Evolutionary conservation across 78 protist genomes (phyloP).

Genomic region (Dictyostelium capitatum): DNA sequence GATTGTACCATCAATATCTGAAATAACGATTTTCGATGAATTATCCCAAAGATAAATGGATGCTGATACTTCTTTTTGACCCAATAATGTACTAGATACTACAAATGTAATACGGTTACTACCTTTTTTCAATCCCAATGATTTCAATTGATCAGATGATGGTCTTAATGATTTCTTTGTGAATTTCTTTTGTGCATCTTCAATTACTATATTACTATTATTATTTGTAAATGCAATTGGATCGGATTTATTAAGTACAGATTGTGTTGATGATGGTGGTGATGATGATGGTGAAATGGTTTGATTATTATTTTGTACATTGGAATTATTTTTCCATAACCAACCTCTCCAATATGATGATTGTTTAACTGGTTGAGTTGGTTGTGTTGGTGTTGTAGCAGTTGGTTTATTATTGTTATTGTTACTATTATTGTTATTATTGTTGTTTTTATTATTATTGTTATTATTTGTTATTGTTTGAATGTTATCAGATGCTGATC

Average conservation of each 20-base stretch:
- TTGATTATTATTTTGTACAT: neutral
- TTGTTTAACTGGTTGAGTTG: neutral
- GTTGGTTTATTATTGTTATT: neutral
- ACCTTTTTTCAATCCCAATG: conserved; percentile 89
- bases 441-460: neutral
- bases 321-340: conserved; percentile 35
- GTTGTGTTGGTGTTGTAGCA: neutral
- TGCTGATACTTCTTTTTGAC: conserved; percentile 72
- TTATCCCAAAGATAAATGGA: conserved; percentile 88
- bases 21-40: conserved; percentile 89
- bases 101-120: conserved; percentile 88
- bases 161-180: conserved; percentile 78
- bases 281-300: conserved; percentile 17
- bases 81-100: conserved; percentile 87
- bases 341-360: conserved; percentile 48
- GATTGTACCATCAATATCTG: conserved; percentile 98
- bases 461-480: neutral
- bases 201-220: neutral
- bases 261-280: neutral
- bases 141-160: conserved; percentile 72
- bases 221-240: conserved; percentile 3
- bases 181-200: conserved; percentile 26
- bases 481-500: conserved; percentile 15
- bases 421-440: neutral
- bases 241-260: neutral